phyloP scores from a whole-genome alignment of 305 asterid species.

The Striga hermonthica region DNA sequence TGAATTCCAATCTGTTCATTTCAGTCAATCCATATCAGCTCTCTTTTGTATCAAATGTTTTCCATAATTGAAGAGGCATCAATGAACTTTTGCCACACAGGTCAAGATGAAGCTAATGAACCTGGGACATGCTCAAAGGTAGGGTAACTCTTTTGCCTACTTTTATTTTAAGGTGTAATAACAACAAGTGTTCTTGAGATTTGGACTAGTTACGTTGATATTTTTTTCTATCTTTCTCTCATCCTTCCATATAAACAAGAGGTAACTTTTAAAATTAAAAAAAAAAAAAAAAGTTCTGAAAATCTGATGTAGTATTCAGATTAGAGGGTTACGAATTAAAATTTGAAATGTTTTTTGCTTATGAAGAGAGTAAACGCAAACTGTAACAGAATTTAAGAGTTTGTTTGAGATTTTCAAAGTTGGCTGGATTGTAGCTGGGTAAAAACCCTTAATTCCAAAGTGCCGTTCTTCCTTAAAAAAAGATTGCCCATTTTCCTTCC shows the following conservation, averaged over 20 bases:
- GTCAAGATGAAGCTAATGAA: slow-evolving; percentile 79
- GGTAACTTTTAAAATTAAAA: background rate
- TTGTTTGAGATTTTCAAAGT: background rate
- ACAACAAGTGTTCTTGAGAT: background rate
- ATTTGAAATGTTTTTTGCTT: background rate
- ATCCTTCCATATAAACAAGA: background rate
- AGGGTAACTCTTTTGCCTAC: slow-evolving; percentile 20
- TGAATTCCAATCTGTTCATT: slow-evolving; percentile 3
- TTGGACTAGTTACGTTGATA: background rate
- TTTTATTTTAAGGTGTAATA: background rate
- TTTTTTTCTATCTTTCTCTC: too few species aligned
- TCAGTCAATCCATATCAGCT: slow-evolving; percentile 19
- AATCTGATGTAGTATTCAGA: background rate
- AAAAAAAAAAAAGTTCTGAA: background rate
- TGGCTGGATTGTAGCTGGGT: background rate
- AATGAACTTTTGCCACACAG: slow-evolving; percentile 44
- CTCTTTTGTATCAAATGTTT: background rate
- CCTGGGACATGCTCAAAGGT: slow-evolving; percentile 90
- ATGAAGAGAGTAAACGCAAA: background rate
- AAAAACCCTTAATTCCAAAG: background rate
- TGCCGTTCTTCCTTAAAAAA: background rate
- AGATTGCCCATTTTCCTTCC: too few species aligned
- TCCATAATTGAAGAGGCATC: slow-evolving; percentile 20
- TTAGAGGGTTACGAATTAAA: background rate
- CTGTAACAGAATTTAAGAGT: background rate